Percentiles rank a stretch among this genome's conserved stretches.
Evolutionary conservation across 2,329 filamentous ascomycete species (phyloP).

Genomic region (Gyromitra esculenta): DNA sequence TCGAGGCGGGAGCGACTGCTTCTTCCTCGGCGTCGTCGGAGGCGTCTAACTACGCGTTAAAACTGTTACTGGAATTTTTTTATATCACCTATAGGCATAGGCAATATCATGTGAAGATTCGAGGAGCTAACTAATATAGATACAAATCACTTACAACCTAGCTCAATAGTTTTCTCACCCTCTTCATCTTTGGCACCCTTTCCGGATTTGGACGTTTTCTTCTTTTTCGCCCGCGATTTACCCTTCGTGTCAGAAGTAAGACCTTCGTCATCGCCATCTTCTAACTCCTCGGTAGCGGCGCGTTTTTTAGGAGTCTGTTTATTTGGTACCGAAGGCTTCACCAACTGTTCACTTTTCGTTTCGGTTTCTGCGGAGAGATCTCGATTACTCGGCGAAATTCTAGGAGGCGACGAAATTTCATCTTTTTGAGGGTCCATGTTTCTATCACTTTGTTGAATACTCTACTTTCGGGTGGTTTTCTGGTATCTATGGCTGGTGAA

Average conservation of each 20-base stretch:
- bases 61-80: constrained; percentile 6
- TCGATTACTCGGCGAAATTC: background rate
- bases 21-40: background rate
- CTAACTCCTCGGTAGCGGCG: constrained; percentile 18
- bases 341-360: background rate
- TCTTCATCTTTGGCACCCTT: background rate
- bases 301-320: constrained; percentile 13
- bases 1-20: background rate
- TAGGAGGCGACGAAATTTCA: background rate
- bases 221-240: constrained; percentile 26
- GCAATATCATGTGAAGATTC: background rate
- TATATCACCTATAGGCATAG: constrained; percentile 3
- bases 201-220: constrained; percentile 16
- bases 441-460: constrained; percentile 10
- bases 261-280: constrained; percentile 6
- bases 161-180: background rate
- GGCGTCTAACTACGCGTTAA: constrained; percentile 16
- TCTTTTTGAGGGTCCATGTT: constrained; percentile 14
- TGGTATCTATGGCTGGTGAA: background rate
- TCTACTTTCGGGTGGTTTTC: background rate
- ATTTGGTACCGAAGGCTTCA: constrained; percentile 3
- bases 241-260: background rate
- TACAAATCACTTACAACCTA: constrained; percentile 12
- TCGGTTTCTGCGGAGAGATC: background rate
- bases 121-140: background rate